Conservation (phyloP, 1,139 yeast species). For the Pichia sp. region DNA sequence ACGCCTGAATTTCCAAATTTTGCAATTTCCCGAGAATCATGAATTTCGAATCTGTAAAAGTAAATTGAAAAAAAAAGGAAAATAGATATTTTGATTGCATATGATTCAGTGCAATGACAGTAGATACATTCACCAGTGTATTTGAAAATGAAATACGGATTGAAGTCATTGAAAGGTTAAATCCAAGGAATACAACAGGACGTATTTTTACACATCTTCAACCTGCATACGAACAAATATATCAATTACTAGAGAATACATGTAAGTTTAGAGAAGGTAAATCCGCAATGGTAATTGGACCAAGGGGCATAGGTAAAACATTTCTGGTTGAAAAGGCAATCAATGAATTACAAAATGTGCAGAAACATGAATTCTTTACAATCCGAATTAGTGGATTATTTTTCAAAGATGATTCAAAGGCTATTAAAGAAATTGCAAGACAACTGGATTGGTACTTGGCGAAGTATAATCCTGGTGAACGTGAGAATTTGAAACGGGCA, state of each 20-base stretch:
- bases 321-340: constrained; percentile 56
- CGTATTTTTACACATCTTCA: constrained; percentile 19
- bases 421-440: constrained; percentile 78
- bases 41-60: no score
- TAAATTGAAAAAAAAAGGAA: no score
- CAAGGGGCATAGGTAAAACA: constrained; percentile 74
- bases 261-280: constrained; percentile 69
- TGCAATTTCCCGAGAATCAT: neutral
- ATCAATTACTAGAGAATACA: constrained; percentile 56
- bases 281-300: constrained; percentile 75
- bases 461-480: constrained; percentile 12
- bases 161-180: constrained; percentile 6
- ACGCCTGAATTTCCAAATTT: neutral
- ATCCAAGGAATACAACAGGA: constrained; percentile 8
- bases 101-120: neutral
- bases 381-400: constrained; percentile 64
- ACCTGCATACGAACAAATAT: constrained; percentile 41
- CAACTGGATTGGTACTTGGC: constrained; percentile 54
- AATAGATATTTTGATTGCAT: neutral
- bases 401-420: constrained; percentile 70
- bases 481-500: constrained; percentile 9
- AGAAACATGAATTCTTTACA: constrained; percentile 45
- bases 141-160: neutral
- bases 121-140: neutral
- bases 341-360: constrained; percentile 32